phyloP scores from a whole-genome alignment of 352 stramenopile species.

The Globisporangium megalacanthum region DNA sequence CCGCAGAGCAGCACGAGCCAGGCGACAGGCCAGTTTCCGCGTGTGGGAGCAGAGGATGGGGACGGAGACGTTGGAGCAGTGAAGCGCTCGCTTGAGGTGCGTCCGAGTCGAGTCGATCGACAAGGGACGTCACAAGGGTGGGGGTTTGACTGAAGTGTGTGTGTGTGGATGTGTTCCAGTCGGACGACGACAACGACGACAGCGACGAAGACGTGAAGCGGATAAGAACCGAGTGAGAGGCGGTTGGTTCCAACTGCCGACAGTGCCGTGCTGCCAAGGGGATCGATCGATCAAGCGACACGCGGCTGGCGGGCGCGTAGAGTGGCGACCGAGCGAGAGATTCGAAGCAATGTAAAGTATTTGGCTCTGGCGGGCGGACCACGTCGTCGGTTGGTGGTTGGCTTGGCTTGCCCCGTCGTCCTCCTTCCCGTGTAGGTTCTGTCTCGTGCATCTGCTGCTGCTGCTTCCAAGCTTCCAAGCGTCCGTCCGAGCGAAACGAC shows the following conservation, averaged over 20 bases:
- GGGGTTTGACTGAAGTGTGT: background rate
- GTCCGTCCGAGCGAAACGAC: too few species aligned
- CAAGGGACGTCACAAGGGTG: too few species aligned
- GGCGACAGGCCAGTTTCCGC: too few species aligned
- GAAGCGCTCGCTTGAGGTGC: conserved; percentile 52
- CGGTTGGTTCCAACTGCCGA: background rate
- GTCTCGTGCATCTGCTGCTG: too few species aligned
- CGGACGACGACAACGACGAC: conserved; percentile 13
- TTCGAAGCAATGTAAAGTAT: conserved; percentile 2
- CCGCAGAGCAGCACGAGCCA: conserved; percentile 10
- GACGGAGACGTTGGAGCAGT: conserved; percentile 22
- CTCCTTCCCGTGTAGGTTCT: background rate
- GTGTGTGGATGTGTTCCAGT: conserved; percentile 7
- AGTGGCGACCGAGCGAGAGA: background rate
- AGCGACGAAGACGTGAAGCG: conserved; percentile 18
- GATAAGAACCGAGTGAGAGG: conserved; percentile 22
- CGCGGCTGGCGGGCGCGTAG: background rate
- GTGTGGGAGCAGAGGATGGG: conserved; percentile 4
- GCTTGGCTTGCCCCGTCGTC: background rate
- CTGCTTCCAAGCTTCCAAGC: too few species aligned
- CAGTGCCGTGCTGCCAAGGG: background rate
- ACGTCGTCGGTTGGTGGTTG: background rate
- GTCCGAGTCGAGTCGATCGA: conserved; percentile 6
- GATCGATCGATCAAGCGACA: background rate
- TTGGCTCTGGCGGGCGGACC: background rate